These are phyloP conservation scores for Paracorniculantispora psalliotae DNA, from an alignment of 2,329 filamentous ascomycete genomes.

Conservation along the genomic window DNA sequence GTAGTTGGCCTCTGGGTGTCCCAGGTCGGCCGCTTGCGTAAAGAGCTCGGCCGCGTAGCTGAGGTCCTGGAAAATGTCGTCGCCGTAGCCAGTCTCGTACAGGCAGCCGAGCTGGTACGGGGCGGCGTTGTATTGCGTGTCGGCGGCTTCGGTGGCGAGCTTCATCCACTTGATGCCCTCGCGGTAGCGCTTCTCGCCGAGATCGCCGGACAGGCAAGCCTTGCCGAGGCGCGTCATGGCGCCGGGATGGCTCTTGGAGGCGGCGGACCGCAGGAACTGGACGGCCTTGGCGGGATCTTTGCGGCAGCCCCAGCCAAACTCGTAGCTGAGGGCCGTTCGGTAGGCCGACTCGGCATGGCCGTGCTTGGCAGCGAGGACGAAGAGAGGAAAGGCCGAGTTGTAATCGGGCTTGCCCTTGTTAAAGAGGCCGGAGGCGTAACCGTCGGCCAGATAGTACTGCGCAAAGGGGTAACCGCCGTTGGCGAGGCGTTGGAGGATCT, in stretches of 20 bases:
- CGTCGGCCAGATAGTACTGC: constrained; percentile 95
- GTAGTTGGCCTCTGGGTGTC: constrained; percentile 79
- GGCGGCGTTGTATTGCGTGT: constrained; percentile 85
- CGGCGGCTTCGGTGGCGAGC: constrained; percentile 82
- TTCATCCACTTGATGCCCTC: constrained; percentile 97
- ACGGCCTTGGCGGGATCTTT: constrained; percentile 88
- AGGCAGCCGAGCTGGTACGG: constrained; percentile 86
- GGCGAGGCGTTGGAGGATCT: constrained; percentile 79
- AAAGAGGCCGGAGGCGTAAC: constrained; percentile 89
- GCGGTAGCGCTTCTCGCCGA: constrained; percentile 80
- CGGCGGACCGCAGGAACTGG: constrained; percentile 85
- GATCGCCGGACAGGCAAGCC: constrained; percentile 82
- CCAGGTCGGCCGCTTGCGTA: constrained; percentile 88
- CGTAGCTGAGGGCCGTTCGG: constrained; percentile 88
- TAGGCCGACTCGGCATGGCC: constrained; percentile 96
- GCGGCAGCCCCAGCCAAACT: constrained; percentile 94
- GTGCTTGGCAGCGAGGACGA: constrained; percentile 90
- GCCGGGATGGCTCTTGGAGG: constrained; percentile 90
- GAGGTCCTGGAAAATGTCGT: constrained; percentile 88
- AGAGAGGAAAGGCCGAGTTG: constrained; percentile 85
- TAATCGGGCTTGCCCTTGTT: constrained; percentile 92
- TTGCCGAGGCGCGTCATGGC: constrained; percentile 89
- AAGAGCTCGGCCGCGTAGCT: constrained; percentile 89
- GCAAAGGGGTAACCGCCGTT: constrained; percentile 92
- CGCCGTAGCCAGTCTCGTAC: constrained; percentile 89